phyloP scores from a whole-genome alignment of 139 green algal genomes.

The Coelastrella sp. region DNA sequence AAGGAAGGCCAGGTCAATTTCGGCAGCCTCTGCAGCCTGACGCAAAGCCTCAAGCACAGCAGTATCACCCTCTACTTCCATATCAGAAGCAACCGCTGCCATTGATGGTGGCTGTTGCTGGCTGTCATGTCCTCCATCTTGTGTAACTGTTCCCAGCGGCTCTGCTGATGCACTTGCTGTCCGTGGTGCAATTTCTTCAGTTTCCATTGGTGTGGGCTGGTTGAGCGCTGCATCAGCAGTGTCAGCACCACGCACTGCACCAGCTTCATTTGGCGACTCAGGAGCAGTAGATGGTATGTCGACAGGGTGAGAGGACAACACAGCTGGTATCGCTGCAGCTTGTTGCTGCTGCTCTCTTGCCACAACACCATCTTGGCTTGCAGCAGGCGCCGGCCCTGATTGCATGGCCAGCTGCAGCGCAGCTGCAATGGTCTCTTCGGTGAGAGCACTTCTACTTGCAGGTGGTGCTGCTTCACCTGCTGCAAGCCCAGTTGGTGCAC shows the following conservation, averaged over 20 bases:
- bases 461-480: conserved; percentile 26
- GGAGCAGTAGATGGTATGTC: not conserved
- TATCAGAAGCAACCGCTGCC: conserved; percentile 13
- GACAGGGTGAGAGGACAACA: conserved; percentile 33
- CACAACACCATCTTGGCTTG: conserved; percentile 12
- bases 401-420: conserved; percentile 23
- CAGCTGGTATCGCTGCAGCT: not conserved
- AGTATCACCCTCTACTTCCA: conserved; percentile 10
- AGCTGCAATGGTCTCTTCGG: conserved; percentile 4
- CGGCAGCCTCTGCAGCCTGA: conserved; percentile 53
- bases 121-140: too few relatives aligned
- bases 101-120: not conserved
- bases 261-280: not conserved
- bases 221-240: too few relatives aligned
- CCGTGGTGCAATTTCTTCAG: not conserved
- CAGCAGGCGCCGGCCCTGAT: conserved; percentile 11
- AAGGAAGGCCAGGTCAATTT: conserved; percentile 85
- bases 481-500: too few relatives aligned
- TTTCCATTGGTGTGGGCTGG: not conserved
- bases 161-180: not conserved
- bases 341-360: conserved; percentile 29
- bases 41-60: conserved; percentile 47
- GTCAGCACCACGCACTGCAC: not conserved
- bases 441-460: not conserved
- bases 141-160: not conserved